Percentiles rank a stretch among this genome's conserved stretches.
These are phyloP conservation scores for Xylaria acuta DNA, from an alignment of 495 filamentous ascomycete species.

Conservation along the genomic window DNA sequence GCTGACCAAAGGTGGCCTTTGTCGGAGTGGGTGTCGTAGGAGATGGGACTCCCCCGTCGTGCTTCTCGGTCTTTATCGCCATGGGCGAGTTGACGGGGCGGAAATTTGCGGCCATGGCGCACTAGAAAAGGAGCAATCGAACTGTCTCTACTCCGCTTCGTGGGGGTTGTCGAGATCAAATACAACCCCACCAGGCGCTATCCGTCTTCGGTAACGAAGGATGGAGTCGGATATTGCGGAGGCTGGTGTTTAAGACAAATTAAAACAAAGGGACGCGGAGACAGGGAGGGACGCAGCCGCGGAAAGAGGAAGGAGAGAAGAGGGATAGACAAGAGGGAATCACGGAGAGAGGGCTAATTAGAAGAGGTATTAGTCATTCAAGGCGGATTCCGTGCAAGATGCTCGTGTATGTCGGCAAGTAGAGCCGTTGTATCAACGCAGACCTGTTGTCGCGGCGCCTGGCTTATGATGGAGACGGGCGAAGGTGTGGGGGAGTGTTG, in stretches of 20 bases:
- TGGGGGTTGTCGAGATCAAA: not conserved
- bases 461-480: conserved; percentile 16
- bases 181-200: not conserved
- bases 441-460: not conserved
- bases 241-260: conserved; percentile 25
- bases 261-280: conserved; percentile 17
- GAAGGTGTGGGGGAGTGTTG: conserved; percentile 36
- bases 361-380: conserved; percentile 32
- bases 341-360: conserved; percentile 20
- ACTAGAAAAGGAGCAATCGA: conserved; percentile 5
- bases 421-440: not conserved
- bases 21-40: conserved; percentile 71
- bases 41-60: conserved; percentile 64
- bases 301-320: conserved; percentile 15
- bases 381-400: conserved; percentile 17
- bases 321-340: conserved; percentile 13
- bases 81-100: conserved; percentile 79
- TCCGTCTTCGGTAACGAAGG: not conserved
- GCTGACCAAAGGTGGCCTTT: conserved; percentile 65
- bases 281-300: conserved; percentile 14
- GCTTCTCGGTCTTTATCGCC: conserved; percentile 51
- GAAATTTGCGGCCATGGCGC: conserved; percentile 63
- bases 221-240: conserved; percentile 23
- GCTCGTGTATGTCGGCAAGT: conserved; percentile 3
- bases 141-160: not conserved